Base-by-base conservation (phyloP, 495 filamentous ascomycete species). In the Penicillium argentinense region DNA sequence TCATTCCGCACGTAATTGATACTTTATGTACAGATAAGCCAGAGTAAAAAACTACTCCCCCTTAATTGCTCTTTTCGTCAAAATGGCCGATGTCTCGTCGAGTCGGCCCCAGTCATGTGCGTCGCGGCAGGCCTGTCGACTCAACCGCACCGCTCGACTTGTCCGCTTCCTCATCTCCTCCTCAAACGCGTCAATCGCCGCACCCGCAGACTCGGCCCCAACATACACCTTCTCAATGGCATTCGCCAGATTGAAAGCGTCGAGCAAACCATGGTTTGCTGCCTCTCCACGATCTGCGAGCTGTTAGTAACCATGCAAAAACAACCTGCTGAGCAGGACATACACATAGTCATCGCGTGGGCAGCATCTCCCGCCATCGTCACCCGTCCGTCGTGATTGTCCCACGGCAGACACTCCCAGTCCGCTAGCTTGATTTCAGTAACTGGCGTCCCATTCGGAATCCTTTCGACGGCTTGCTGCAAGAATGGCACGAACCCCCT, bases 271-370 rank as follows among this genome's bases (percentile, higher is more conserved):
- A 32, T 83, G 77, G 45, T 83, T 83, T 6, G 75, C 76, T 1
- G 70, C 80, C 58, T 84, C 79, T 4, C 81, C 79, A 25, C 76
- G 68, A 53, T 67, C 67, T 67, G 33, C 7, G 23, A 11, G 34
- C 3, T 9, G 2, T 34, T 26, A 7, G 28, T 33, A 8, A 30
- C n/a, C n/a, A n/a, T n/a, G n/a, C n/a, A n/a, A n/a, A n/a, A n/a
- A n/a, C n/a, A n/a, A n/a, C n/a, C n/a, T n/a, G n/a, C n/a, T n/a
- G n/a, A n/a, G n/a, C n/a, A n/a, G n/a, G n/a, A 57, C 70, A 32
- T 68, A 76, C 79, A 63, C 74, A 85, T 82, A 0, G 76, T 71
- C 82, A 85, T 85, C 1, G 80, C 69, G 61, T 87, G 82, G 5
- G 78, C 70, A 0, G 82, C 80, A 62, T 86, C 83, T 3, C 82